Evolutionary conservation across 345 rosid species (phyloP).

Genomic region (Barbarea vulgaris): DNA sequence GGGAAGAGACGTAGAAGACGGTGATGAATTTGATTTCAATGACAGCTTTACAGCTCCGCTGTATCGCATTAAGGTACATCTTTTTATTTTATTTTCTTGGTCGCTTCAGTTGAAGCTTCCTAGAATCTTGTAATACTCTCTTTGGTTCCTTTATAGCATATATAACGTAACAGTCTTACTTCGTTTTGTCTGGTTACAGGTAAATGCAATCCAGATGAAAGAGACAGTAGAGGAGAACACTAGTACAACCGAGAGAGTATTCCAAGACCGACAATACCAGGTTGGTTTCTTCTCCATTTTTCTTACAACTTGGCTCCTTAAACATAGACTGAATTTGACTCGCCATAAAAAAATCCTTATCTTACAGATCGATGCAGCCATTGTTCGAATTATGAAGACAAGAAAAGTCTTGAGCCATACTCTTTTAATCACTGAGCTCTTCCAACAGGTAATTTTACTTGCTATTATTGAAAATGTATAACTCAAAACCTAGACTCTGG

Average conservation of each 20-base stretch:
- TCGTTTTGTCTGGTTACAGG: slow-evolving; percentile 54
- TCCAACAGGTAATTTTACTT: slow-evolving; percentile 78
- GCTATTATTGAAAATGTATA: neutral
- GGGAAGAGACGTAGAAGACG: slow-evolving; percentile 93
- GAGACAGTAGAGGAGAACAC: slow-evolving; percentile 99
- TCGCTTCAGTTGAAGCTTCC: neutral
- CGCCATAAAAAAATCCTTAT: neutral
- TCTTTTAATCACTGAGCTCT: slow-evolving; percentile 97
- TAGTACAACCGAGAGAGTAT: slow-evolving; percentile 96
- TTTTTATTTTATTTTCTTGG: neutral
- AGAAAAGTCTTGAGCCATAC: slow-evolving; percentile 97
- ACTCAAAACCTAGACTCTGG: neutral
- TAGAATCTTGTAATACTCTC: neutral
- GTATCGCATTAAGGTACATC: slow-evolving; percentile 79
- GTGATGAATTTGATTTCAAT: slow-evolving; percentile 84
- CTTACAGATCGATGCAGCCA: slow-evolving; percentile 93
- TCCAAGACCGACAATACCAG: slow-evolving; percentile 99
- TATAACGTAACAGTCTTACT: neutral
- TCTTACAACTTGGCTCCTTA: neutral
- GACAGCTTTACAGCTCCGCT: slow-evolving; percentile 79
- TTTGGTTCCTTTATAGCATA: neutral
- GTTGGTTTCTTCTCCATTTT: slow-evolving; percentile 40
- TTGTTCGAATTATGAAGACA: slow-evolving; percentile 98
- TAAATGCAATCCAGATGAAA: slow-evolving; percentile 99
- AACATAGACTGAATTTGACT: neutral